A percentile compares a stretch with the other conserved stretches of the same genome.
Evolutionary conservation across 306 rosid species (phyloP).

Genomic region (Cyclanthera cordifolia): DNA sequence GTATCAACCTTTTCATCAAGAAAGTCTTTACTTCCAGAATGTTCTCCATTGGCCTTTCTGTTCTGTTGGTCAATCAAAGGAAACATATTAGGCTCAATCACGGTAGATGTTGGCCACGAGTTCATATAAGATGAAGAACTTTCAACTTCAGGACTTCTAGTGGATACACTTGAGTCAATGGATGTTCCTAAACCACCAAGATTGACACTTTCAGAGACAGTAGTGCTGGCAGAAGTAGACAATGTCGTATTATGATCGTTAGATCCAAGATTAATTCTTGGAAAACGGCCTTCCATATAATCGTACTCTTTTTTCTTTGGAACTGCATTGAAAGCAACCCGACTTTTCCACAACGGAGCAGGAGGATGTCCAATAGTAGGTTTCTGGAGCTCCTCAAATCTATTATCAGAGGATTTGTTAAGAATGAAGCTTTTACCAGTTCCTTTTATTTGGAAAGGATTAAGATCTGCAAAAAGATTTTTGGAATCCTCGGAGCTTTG

Average conservation of each 20-base stretch:
- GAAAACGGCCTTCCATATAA: slow-evolving; percentile 24
- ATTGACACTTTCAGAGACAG: slow-evolving; percentile 36
- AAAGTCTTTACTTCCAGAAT: slow-evolving; percentile 16
- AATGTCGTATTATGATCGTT: slow-evolving; percentile 46
- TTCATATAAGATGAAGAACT: slow-evolving; percentile 19
- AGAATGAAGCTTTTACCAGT: slow-evolving; percentile 53
- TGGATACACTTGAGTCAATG: slow-evolving; percentile 23
- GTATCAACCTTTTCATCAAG: slow-evolving; percentile 23
- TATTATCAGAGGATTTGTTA: slow-evolving; percentile 51
- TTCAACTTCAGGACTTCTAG: slow-evolving; percentile 27
- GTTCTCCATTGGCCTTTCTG: slow-evolving; percentile 24
- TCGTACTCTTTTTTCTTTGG: slow-evolving; percentile 48
- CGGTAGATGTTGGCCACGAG: slow-evolving; percentile 23
- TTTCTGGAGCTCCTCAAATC: slow-evolving; percentile 46
- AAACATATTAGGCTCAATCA: slow-evolving; percentile 22
- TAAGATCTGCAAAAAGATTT: slow-evolving; percentile 79
- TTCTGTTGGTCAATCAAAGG: slow-evolving; percentile 27
- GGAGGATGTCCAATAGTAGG: slow-evolving; percentile 50
- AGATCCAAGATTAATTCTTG: slow-evolving; percentile 41
- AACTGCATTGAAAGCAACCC: slow-evolving; percentile 56
- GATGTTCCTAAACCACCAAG: slow-evolving; percentile 32
- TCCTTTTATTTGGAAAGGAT: slow-evolving; percentile 84
- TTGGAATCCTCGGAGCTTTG: slow-evolving; percentile 58
- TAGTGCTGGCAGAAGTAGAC: slow-evolving; percentile 46
- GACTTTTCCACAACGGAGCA: slow-evolving; percentile 67